Conservation (phyloP, 75 land plant species). For the Isoetes taiwanensis region DNA sequence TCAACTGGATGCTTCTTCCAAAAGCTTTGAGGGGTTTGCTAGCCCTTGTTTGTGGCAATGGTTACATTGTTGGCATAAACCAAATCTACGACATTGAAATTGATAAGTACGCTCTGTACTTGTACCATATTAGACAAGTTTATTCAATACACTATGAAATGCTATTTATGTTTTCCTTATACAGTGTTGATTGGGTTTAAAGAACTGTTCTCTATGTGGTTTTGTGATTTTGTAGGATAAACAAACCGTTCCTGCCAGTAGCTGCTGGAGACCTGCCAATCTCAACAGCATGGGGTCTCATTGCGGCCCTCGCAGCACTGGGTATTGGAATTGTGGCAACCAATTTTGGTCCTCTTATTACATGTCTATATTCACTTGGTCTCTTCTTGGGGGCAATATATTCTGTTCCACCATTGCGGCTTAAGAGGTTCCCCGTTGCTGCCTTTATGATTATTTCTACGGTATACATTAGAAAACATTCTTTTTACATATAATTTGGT, state of each 20-base stretch:
- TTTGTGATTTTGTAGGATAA: slow-evolving; percentile 49
- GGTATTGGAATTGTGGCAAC: slow-evolving; percentile 61
- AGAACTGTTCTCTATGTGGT: not conserved
- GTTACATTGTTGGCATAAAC: slow-evolving; percentile 93
- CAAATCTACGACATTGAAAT: slow-evolving; percentile 92
- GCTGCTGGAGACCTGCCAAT: slow-evolving; percentile 97
- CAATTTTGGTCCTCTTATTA: slow-evolving; percentile 86
- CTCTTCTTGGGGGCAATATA: slow-evolving; percentile 90
- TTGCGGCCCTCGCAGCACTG: slow-evolving; percentile 44
- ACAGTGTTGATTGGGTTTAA: not conserved
- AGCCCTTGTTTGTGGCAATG: slow-evolving; percentile 91
- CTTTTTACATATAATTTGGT: not conserved
- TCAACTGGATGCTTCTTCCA: slow-evolving; percentile 62
- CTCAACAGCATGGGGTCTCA: slow-evolving; percentile 72
- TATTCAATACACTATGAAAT: too few relatives aligned
- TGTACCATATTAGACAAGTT: too few relatives aligned
- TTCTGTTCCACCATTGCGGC: slow-evolving; percentile 92
- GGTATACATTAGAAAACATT: slow-evolving; percentile 20
- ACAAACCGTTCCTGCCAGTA: slow-evolving; percentile 95
- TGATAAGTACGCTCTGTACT: slow-evolving; percentile 93
- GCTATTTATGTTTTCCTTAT: too few relatives aligned
- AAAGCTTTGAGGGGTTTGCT: slow-evolving; percentile 77
- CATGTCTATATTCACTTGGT: slow-evolving; percentile 60
- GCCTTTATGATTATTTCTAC: slow-evolving; percentile 97
- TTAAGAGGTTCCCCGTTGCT: slow-evolving; percentile 83